Evolutionary conservation across 2,329 filamentous ascomycete genomes (phyloP).

Genomic region (Cercospora zeina): DNA sequence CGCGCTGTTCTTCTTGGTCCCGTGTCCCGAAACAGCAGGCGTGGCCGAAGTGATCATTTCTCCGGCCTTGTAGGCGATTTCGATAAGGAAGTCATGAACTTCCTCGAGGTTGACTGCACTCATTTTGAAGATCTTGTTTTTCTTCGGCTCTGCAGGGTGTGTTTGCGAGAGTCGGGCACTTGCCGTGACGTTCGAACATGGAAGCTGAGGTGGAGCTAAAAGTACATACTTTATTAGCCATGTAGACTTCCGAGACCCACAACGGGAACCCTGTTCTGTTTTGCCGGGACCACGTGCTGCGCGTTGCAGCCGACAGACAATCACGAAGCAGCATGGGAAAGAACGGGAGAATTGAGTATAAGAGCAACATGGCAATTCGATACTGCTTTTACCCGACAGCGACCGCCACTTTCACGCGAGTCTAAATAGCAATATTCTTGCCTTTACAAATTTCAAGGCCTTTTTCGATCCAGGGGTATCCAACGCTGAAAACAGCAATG

Average conservation of each 20-base stretch:
- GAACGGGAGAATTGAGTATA: background rate
- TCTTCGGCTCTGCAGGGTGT: background rate
- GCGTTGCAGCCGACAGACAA: background rate
- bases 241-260: background rate
- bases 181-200: background rate
- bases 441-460: background rate
- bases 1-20: conserved; percentile 56
- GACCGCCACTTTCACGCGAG: background rate
- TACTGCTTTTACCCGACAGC: conserved; percentile 13
- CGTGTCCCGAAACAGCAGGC: conserved; percentile 45
- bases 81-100: conserved; percentile 52
- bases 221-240: too few relatives aligned
- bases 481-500: conserved; percentile 14
- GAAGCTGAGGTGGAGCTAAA: background rate
- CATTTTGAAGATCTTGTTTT: conserved; percentile 15
- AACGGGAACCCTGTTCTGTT: conserved; percentile 7
- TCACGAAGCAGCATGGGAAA: background rate
- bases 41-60: conserved; percentile 50
- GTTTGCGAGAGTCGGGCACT: background rate
- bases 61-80: conserved; percentile 49
- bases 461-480: conserved; percentile 13
- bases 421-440: conserved; percentile 1
- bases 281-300: conserved; percentile 5
- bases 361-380: conserved; percentile 1
- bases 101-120: conserved; percentile 46